phyloP scores from a whole-genome alignment of 345 rosid genomes.

The Rhodomyrtus tomentosa region DNA sequence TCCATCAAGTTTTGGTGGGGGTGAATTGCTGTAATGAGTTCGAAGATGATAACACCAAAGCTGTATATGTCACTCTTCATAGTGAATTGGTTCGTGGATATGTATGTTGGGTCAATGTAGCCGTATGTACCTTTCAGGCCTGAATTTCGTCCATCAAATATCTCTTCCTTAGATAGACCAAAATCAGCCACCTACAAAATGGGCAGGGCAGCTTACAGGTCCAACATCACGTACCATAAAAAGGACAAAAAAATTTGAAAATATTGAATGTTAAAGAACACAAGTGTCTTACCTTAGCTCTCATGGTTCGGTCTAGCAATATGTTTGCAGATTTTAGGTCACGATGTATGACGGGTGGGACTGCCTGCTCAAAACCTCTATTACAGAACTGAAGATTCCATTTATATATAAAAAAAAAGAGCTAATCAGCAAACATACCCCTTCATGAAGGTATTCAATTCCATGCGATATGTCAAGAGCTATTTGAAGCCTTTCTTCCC shows the following conservation, averaged over 20 bases:
- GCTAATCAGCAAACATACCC: slow-evolving; percentile 28
- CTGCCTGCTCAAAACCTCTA: slow-evolving; percentile 43
- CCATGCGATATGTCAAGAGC: slow-evolving; percentile 90
- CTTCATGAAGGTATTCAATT: slow-evolving; percentile 91
- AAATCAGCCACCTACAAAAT: slow-evolving; percentile 80
- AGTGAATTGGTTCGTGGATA: slow-evolving; percentile 74
- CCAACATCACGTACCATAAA: not conserved
- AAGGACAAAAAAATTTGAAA: not conserved
- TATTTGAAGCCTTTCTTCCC: slow-evolving; percentile 84
- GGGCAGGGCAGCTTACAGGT: not conserved
- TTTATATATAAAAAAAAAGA: not conserved
- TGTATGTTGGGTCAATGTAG: slow-evolving; percentile 77
- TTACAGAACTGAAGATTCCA: not conserved
- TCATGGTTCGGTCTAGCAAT: slow-evolving; percentile 70
- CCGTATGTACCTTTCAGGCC: slow-evolving; percentile 93
- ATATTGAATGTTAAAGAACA: not conserved
- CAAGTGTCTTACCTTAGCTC: slow-evolving; percentile 61
- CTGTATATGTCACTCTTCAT: slow-evolving; percentile 86
- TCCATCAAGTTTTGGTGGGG: slow-evolving; percentile 95
- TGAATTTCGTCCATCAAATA: slow-evolving; percentile 56
- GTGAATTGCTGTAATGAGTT: slow-evolving; percentile 88
- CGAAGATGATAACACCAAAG: slow-evolving; percentile 82
- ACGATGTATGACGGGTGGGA: slow-evolving; percentile 89
- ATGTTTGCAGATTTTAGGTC: slow-evolving; percentile 95
- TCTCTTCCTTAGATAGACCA: slow-evolving; percentile 87